Base-by-base conservation (phyloP, 768 basidiomycete species). In the Tylopilus vinaceipallidus region DNA sequence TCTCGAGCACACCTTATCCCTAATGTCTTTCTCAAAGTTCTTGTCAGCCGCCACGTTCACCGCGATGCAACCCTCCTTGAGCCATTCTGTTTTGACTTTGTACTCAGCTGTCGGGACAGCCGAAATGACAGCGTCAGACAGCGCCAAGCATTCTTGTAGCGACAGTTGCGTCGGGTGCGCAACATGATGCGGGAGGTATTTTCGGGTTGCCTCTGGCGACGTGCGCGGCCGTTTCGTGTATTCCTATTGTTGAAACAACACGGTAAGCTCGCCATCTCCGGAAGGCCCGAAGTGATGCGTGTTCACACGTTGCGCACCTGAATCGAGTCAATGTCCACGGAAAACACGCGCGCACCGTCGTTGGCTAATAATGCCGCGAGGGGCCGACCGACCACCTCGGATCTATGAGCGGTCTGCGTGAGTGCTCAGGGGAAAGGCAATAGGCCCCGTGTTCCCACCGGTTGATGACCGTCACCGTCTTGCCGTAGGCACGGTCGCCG, bases 381-480 rank as follows among this genome's bases (percentile, higher is more conserved):
- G 12, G 95, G 97, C 52, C 97, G 78, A 16, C 97, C 97, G 14
- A 99, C 97, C 30, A 99, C 97, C 68, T 99, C 97, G 33, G 91
- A 95, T 54, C 93, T 91, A 58, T 22, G 37, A 41, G 30, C 16
- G 10, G 17, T 11, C 10, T 26, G 27, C 17, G 30, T 57, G 46
- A 42, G 35, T 50, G 6, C 26, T 43, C 24, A 27, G 48, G 30
- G 34, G 29, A 17, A n/a, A 27, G 6, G 27, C 0, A 22, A 22
- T 9, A 35, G 38, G 44, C 37, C 17, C 27, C 4, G 23, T 12
- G 7, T 52, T 55, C 72, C 50, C 49, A 91, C 89, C 95, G 79
- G 71, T 99, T 99, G 59, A 99, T 91, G 22, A 99, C 89, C 3
- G 94, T 92, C 54, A 99, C 74, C 4, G 86, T 95, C 67, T 85